phyloP scores from a whole-genome alignment of 2,329 filamentous ascomycete species.

The Fusarium brevicatenulatum region DNA sequence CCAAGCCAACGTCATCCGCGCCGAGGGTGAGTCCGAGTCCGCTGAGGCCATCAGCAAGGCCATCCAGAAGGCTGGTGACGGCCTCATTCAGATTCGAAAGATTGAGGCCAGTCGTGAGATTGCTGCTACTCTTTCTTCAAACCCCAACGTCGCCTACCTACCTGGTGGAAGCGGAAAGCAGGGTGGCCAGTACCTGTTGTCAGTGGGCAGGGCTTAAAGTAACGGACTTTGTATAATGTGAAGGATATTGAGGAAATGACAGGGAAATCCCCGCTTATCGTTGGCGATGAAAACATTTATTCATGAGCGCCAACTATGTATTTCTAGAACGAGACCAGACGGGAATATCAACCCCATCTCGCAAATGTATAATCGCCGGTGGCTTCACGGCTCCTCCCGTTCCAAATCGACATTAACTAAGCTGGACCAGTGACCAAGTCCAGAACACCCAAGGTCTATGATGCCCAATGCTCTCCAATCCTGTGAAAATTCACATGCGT shows the following conservation, averaged over 20 bases:
- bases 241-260: slow-evolving; percentile 33
- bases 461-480: background rate
- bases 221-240: slow-evolving; percentile 25
- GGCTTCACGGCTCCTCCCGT: background rate
- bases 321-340: slow-evolving; percentile 47
- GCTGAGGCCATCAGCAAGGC: slow-evolving; percentile 95
- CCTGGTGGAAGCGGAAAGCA: slow-evolving; percentile 80
- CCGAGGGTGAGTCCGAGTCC: slow-evolving; percentile 96
- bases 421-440: background rate
- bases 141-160: slow-evolving; percentile 96
- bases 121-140: slow-evolving; percentile 85
- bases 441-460: background rate
- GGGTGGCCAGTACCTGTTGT: slow-evolving; percentile 64
- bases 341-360: slow-evolving; percentile 42
- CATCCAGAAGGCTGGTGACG: slow-evolving; percentile 91
- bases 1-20: slow-evolving; percentile 97
- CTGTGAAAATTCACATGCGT: background rate
- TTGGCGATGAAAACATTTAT: slow-evolving; percentile 42
- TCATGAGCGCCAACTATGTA: slow-evolving; percentile 48
- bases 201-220: slow-evolving; percentile 56
- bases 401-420: background rate
- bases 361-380: slow-evolving; percentile 33
- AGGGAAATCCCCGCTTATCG: slow-evolving; percentile 51
- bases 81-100: slow-evolving; percentile 93
- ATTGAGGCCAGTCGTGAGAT: slow-evolving; percentile 98